phyloP scores from a whole-genome alignment of 108 stramenopile genomes.

The Craspedostauros australis region DNA sequence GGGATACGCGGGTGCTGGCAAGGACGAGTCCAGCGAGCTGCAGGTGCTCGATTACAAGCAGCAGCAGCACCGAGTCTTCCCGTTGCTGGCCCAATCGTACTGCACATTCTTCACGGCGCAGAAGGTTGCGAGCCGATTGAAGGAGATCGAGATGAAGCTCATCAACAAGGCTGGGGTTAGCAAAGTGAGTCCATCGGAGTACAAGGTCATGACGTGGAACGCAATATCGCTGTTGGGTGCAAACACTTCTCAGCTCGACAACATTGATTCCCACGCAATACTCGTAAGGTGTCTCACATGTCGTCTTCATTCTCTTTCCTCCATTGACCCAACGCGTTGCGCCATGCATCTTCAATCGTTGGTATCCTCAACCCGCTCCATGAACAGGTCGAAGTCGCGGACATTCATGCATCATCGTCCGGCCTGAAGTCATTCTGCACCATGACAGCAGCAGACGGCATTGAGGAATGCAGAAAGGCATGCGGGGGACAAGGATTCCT shows the following conservation, averaged over 20 bases:
- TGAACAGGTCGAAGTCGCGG: constrained; percentile 43
- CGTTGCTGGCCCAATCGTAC: constrained; percentile 83
- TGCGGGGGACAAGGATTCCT: constrained; percentile 96
- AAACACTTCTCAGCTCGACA: too few species aligned
- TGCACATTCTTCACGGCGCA: constrained; percentile 88
- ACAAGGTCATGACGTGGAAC: too few species aligned
- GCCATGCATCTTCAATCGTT: too few species aligned
- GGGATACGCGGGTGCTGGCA: constrained; percentile 71
- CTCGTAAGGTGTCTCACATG: too few species aligned
- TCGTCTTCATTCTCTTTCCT: too few species aligned
- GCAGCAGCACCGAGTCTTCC: constrained; percentile 93
- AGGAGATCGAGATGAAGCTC: constrained; percentile 63
- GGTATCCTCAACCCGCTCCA: too few species aligned
- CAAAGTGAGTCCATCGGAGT: constrained; percentile 27
- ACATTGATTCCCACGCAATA: too few species aligned
- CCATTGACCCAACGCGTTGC: too few species aligned
- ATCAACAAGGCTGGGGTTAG: constrained; percentile 39
- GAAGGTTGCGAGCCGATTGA: constrained; percentile 49
- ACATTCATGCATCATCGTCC: constrained; percentile 91
- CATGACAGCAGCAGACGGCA: constrained; percentile 87
- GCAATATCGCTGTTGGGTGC: too few species aligned
- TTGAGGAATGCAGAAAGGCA: constrained; percentile 92
- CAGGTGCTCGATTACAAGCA: constrained; percentile 93
- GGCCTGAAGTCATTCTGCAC: constrained; percentile 87
- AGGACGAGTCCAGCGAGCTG: constrained; percentile 33